These are phyloP conservation scores for Septoria linicola DNA, from an alignment of 2,329 filamentous ascomycete genomes.

Conservation along the genomic window DNA sequence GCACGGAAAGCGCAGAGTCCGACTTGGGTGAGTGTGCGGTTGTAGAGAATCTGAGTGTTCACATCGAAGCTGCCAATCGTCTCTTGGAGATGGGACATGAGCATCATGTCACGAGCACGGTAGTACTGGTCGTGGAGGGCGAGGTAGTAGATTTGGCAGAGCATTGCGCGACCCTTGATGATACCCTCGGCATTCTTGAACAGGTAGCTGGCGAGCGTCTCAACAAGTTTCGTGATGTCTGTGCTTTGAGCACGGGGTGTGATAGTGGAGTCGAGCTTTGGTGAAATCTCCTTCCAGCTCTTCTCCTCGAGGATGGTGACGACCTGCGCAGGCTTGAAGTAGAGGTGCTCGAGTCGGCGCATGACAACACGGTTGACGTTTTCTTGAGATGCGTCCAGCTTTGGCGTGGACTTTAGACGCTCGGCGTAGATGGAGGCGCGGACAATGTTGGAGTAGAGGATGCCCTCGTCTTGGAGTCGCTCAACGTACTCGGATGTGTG, in stretches of 20 bases:
- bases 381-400: conserved; percentile 76
- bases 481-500: conserved; percentile 99
- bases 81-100: conserved; percentile 99
- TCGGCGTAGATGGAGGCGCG: conserved; percentile 88
- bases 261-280: conserved; percentile 70
- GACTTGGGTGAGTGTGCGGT: conserved; percentile 94
- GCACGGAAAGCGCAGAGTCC: conserved; percentile 97
- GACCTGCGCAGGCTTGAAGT: conserved; percentile 97
- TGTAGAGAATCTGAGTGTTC: conserved; percentile 96
- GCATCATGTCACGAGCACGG: conserved; percentile 96
- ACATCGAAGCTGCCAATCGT: conserved; percentile 96
- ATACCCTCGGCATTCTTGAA: conserved; percentile 95
- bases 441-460: conserved; percentile 89
- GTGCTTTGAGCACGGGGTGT: conserved; percentile 68
- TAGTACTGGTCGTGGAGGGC: conserved; percentile 98
- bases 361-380: conserved; percentile 90
- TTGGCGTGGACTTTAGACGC: conserved; percentile 66
- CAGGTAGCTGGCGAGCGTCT: conserved; percentile 88
- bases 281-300: conserved; percentile 79
- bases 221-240: conserved; percentile 74
- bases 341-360: conserved; percentile 92
- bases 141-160: conserved; percentile 98
- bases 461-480: conserved; percentile 82
- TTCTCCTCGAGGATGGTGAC: conserved; percentile 92
- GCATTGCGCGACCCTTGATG: conserved; percentile 91